These are phyloP conservation scores for Colletotrichum sp. DNA, from an alignment of 2,329 filamentous ascomycete species.

Conservation along the genomic window DNA sequence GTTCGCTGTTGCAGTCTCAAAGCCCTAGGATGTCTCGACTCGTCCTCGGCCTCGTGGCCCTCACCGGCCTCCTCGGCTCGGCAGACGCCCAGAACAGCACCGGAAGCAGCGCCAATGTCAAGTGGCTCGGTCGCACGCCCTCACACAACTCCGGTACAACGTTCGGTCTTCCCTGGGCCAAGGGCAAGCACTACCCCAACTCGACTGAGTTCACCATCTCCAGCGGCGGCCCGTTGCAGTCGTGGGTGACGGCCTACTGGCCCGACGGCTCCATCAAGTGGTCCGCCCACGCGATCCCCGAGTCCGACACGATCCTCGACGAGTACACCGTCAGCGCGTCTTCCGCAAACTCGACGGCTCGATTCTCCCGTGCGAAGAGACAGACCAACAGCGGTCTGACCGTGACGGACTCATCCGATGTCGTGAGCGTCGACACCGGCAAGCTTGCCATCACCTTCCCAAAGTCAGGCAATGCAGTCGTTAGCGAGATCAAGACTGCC, in stretches of 20 bases:
- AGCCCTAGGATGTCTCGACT: slow-evolving; percentile 14
- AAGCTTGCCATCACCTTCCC: slow-evolving; percentile 47
- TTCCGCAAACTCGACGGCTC: slow-evolving; percentile 25
- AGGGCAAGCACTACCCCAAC: slow-evolving; percentile 40
- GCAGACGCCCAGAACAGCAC: slow-evolving; percentile 9
- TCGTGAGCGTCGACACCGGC: slow-evolving; percentile 47
- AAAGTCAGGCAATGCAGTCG: slow-evolving; percentile 43
- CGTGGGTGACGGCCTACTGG: slow-evolving; percentile 65
- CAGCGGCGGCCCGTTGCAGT: slow-evolving; percentile 39
- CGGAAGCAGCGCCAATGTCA: slow-evolving; percentile 26
- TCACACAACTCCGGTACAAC: slow-evolving; percentile 39
- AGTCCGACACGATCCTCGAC: slow-evolving; percentile 40
- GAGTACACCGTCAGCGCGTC: slow-evolving; percentile 42
- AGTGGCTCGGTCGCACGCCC: slow-evolving; percentile 46
- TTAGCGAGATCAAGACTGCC: slow-evolving; percentile 43
- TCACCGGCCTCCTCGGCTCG: slow-evolving; percentile 17
- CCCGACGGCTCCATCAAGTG: slow-evolving; percentile 66
- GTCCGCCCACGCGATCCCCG: slow-evolving; percentile 61
- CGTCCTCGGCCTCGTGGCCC: slow-evolving; percentile 6
- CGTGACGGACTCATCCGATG: slow-evolving; percentile 21
- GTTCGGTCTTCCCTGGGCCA: slow-evolving; percentile 49
- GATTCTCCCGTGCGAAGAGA: slow-evolving; percentile 12
- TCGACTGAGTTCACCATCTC: slow-evolving; percentile 39
- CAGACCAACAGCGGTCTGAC: slow-evolving; percentile 38
- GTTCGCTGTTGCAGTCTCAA: not conserved